Evolutionary conservation across 805 yeast genomes (phyloP).

Genomic region (Yarrowia keelungensis): DNA sequence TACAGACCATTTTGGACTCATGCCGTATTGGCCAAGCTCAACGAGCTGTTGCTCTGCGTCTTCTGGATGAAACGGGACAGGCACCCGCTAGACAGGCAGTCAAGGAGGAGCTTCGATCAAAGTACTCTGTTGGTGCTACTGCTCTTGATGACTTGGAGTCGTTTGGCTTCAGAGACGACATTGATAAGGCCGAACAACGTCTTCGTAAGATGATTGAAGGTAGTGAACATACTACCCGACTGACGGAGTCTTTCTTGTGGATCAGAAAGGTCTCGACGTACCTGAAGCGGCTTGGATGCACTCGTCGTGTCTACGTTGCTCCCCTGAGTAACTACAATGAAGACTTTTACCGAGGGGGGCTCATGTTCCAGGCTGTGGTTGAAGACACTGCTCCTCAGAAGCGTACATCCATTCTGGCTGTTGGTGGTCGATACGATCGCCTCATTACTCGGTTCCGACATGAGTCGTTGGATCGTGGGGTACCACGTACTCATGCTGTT

Average conservation of each 20-base stretch:
- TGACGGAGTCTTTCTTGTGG: conserved; percentile 69
- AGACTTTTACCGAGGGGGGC: conserved; percentile 76
- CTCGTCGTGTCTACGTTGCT: conserved; percentile 64
- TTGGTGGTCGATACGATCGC: conserved; percentile 92
- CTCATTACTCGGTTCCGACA: conserved; percentile 72
- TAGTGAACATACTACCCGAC: conserved; percentile 64
- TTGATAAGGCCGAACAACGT: conserved; percentile 67
- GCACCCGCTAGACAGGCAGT: conserved; percentile 70
- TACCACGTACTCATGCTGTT: conserved; percentile 65
- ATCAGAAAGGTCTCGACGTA: conserved; percentile 64
- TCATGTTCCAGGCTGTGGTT: conserved; percentile 87
- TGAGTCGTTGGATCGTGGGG: conserved; percentile 52
- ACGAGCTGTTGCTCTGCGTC: conserved; percentile 67
- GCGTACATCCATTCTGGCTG: conserved; percentile 62
- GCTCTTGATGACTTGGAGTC: conserved; percentile 79
- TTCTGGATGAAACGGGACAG: conserved; percentile 78
- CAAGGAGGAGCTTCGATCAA: conserved; percentile 61
- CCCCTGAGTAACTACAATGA: conserved; percentile 88
- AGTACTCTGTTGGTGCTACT: conserved; percentile 79
- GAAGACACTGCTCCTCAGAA: conserved; percentile 54
- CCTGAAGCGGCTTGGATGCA: conserved; percentile 65
- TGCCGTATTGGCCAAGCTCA: conserved; percentile 82
- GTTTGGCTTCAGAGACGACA: conserved; percentile 76
- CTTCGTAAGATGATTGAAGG: conserved; percentile 76
- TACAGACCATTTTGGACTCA: conserved; percentile 78